Percentiles rank a stretch among this genome's conserved stretches.
Evolutionary conservation across 208 protist species (phyloP).

Genomic region (Trypanosomatidae sp.): DNA sequence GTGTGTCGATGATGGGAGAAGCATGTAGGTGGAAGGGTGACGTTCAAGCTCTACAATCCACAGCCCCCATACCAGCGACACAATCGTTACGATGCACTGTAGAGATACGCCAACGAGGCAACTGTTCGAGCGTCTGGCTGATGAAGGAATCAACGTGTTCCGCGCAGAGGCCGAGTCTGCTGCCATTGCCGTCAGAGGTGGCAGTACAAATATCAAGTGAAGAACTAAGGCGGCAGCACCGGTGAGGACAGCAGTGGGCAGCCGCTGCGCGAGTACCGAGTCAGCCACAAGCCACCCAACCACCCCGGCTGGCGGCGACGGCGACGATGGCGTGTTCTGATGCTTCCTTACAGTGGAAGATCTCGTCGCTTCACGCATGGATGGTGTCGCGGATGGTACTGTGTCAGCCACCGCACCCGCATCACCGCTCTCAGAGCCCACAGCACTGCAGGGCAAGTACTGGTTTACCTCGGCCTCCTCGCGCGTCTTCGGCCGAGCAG

Average conservation of each 20-base stretch:
- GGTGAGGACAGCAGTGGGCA: conserved; percentile 16
- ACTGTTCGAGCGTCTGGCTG: conserved; percentile 22
- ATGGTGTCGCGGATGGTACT: neutral
- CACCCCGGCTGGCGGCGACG: neutral
- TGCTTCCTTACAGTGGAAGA: neutral
- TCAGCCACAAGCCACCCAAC: conserved; percentile 7
- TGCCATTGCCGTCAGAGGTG: conserved; percentile 11
- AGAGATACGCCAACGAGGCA: conserved; percentile 52
- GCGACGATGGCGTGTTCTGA: neutral
- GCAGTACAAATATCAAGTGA: conserved; percentile 11
- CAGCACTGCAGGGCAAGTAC: too few species aligned
- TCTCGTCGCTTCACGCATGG: neutral
- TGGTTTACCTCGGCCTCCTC: conserved; percentile 5
- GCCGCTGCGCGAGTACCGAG: conserved; percentile 17
- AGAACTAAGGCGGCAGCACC: conserved; percentile 14
- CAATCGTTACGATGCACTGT: conserved; percentile 46
- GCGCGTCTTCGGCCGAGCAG: neutral
- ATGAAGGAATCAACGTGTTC: conserved; percentile 1
- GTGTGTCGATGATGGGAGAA: neutral
- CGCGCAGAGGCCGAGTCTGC: neutral
- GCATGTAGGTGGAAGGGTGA: conserved; percentile 21
- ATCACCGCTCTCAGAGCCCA: neutral
- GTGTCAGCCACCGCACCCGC: neutral
- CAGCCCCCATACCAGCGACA: conserved; percentile 47
- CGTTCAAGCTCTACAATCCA: conserved; percentile 39